Conservation (phyloP, 495 filamentous ascomycete genomes). For the Astrothelium macrocarpum region DNA sequence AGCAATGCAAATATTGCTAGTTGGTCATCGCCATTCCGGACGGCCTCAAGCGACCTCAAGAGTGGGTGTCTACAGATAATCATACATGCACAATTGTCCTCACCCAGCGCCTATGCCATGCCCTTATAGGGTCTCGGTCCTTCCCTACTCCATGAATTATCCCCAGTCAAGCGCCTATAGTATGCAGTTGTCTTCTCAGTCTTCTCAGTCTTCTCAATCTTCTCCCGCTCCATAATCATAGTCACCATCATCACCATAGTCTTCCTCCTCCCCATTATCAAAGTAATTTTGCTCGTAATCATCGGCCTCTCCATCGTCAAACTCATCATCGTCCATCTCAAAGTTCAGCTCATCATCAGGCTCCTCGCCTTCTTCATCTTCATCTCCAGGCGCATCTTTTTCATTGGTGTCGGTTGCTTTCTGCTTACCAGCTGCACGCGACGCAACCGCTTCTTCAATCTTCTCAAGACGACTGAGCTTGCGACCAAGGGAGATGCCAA, state of each 20-base stretch:
- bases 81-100: too few relatives aligned
- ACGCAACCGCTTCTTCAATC: conserved; percentile 37
- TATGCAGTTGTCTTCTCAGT: too few relatives aligned
- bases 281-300: conserved; percentile 55
- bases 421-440: conserved; percentile 19
- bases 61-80: too few relatives aligned
- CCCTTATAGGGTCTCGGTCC: too few relatives aligned
- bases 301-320: conserved; percentile 43
- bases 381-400: conserved; percentile 12
- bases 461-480: conserved; percentile 32
- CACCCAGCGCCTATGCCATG: too few relatives aligned
- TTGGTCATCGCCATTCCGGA: too few relatives aligned
- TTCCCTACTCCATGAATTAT: too few relatives aligned
- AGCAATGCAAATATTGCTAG: too few relatives aligned
- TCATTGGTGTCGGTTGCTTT: conserved; percentile 33
- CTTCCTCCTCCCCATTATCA: conserved; percentile 52
- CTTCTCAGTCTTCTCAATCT: background rate
- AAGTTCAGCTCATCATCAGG: conserved; percentile 32
- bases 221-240: conserved; percentile 30
- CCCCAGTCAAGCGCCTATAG: too few relatives aligned
- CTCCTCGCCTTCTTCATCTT: conserved; percentile 19
- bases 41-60: too few relatives aligned
- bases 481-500: conserved; percentile 11
- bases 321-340: conserved; percentile 34
- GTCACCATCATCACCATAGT: conserved; percentile 31